Percentiles rank a stretch among this genome's conserved stretches.
Evolutionary conservation across 345 rosid species (phyloP).

Genomic region (Moricandia moricandioides): DNA sequence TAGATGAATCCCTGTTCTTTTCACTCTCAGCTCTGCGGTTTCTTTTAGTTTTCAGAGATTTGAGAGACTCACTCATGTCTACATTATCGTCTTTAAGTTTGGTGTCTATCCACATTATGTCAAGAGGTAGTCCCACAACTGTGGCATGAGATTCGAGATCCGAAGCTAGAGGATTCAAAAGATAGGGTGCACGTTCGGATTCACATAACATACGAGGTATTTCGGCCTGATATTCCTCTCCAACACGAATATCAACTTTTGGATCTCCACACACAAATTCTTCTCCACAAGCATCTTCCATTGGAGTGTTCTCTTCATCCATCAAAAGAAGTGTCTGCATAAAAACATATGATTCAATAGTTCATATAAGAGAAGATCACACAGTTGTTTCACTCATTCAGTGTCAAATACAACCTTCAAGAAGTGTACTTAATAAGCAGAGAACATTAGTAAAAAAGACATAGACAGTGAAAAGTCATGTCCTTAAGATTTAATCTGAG

Average conservation of each 20-base stretch:
- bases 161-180: slow-evolving; percentile 35
- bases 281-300: slow-evolving; percentile 33
- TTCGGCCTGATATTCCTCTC: slow-evolving; percentile 58
- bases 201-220: slow-evolving; percentile 53
- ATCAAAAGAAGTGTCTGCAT: slow-evolving; percentile 18
- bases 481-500: not conserved
- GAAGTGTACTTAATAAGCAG: not conserved
- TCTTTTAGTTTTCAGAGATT: slow-evolving; percentile 39
- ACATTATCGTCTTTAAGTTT: slow-evolving; percentile 19
- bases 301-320: slow-evolving; percentile 31
- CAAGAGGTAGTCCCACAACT: slow-evolving; percentile 47
- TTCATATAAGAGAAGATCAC: not conserved
- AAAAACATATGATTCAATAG: not conserved
- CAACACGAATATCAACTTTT: slow-evolving; percentile 47
- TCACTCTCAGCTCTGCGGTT: not conserved
- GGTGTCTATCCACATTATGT: slow-evolving; percentile 42
- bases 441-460: not conserved
- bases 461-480: too few relatives aligned
- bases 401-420: not conserved
- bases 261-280: slow-evolving; percentile 47
- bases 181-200: slow-evolving; percentile 33
- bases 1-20: too few relatives aligned
- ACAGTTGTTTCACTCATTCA: not conserved
- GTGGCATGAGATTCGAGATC: slow-evolving; percentile 26
- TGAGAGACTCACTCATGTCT: slow-evolving; percentile 34